Evolutionary conservation across 129 eudicot species (phyloP).

Genomic region (Saussurea involucrata): DNA sequence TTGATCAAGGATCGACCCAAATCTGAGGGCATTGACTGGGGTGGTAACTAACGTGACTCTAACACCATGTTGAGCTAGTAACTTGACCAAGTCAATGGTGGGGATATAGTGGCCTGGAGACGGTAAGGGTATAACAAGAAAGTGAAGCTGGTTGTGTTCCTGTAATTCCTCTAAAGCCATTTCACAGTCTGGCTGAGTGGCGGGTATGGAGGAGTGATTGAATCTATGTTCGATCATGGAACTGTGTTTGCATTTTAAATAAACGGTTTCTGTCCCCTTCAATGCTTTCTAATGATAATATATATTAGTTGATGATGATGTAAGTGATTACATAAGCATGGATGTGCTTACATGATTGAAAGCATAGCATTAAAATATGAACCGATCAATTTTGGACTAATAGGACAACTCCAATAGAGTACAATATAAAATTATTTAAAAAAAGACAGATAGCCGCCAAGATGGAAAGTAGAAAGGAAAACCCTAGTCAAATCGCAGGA

Average conservation of each 20-base stretch:
- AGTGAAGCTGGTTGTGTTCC: conserved; percentile 35
- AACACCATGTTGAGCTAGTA: conserved; percentile 42
- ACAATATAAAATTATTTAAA: not conserved
- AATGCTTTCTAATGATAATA: not conserved
- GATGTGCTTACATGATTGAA: not conserved
- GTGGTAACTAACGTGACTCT: conserved; percentile 41
- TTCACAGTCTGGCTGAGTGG: not conserved
- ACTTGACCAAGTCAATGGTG: conserved; percentile 44
- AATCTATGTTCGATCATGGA: not conserved
- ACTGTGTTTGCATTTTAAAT: not conserved
- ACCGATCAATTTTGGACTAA: not conserved
- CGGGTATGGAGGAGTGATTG: not conserved
- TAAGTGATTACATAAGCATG: conserved; percentile 7
- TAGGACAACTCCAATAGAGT: conserved; percentile 1
- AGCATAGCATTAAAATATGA: not conserved
- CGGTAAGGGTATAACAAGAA: conserved; percentile 47
- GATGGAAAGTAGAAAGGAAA: not conserved
- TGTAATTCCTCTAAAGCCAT: conserved; percentile 23
- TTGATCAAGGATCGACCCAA: conserved; percentile 31
- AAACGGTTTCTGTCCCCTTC: not conserved
- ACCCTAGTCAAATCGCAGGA: not conserved
- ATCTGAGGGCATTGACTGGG: conserved; percentile 27
- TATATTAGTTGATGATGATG: not conserved
- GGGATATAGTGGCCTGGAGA: conserved; percentile 63
- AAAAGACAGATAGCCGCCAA: not conserved